phyloP scores from a whole-genome alignment of 306 rosid species.

The Lupinus albus region DNA sequence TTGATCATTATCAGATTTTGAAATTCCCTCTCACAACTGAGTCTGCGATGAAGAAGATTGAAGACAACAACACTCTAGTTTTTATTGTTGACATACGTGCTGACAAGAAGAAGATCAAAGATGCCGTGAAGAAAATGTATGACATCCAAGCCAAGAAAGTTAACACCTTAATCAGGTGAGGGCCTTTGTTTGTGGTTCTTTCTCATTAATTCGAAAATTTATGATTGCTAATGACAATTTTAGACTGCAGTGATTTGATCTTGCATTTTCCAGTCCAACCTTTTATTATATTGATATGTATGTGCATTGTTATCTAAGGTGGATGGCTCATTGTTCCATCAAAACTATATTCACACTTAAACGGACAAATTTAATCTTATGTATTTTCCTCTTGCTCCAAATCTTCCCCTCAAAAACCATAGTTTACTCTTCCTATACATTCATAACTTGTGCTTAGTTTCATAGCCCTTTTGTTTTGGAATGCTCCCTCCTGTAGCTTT shows the following conservation, averaged over 20 bases:
- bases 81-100: constrained; percentile 87
- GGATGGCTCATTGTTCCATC: neutral
- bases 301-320: neutral
- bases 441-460: too few relatives aligned
- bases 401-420: too few relatives aligned
- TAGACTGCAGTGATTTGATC: neutral
- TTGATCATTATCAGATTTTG: constrained; percentile 79
- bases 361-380: too few relatives aligned
- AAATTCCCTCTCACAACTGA: constrained; percentile 85
- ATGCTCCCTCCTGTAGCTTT: too few relatives aligned
- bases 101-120: constrained; percentile 91
- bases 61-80: constrained; percentile 85
- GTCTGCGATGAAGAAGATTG: constrained; percentile 91
- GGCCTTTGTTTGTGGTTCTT: neutral
- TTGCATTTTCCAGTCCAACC: neutral
- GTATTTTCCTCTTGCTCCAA: too few relatives aligned
- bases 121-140: constrained; percentile 84
- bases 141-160: constrained; percentile 92
- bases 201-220: neutral
- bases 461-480: too few relatives aligned
- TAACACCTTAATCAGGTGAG: constrained; percentile 81
- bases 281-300: neutral
- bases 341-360: neutral
- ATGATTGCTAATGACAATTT: neutral
- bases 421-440: too few relatives aligned